These are phyloP conservation scores for Sordaria brevicollis DNA, from an alignment of 495 filamentous ascomycete genomes.

Conservation along the genomic window DNA sequence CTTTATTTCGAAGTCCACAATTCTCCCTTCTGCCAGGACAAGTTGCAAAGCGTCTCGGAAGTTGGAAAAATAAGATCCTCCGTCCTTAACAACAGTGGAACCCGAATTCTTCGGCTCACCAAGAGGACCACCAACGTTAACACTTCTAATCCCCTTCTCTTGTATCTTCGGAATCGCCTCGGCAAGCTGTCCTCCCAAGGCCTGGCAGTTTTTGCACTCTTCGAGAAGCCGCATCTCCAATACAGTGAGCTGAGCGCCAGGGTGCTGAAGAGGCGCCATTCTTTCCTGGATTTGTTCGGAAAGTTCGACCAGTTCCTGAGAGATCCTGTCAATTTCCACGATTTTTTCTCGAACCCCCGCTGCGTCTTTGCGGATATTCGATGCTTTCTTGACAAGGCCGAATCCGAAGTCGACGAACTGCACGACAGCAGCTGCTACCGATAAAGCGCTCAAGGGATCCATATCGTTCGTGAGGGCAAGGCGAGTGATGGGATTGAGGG, in stretches of 20 bases:
- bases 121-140: neutral
- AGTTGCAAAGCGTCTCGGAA: neutral
- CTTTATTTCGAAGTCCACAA: neutral
- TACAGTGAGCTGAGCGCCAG: neutral
- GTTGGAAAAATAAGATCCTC: neutral
- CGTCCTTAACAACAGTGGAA: neutral
- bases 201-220: neutral
- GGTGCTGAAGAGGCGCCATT: neutral
- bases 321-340: neutral
- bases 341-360: neutral
- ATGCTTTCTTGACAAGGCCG: neutral
- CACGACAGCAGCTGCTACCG: neutral
- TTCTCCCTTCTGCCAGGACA: neutral
- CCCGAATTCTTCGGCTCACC: neutral
- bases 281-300: neutral
- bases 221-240: neutral
- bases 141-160: neutral
- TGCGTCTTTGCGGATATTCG: neutral
- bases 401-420: neutral
- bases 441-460: slow-evolving; percentile 6
- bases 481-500: neutral
- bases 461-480: neutral
- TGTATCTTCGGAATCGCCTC: neutral
- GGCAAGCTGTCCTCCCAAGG: neutral
- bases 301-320: neutral